Percentiles rank a stretch among this genome's conserved stretches.
These are phyloP conservation scores for Stereum hirsutum DNA, from an alignment of 1,284 basidiomycete species.

Conservation along the genomic window DNA sequence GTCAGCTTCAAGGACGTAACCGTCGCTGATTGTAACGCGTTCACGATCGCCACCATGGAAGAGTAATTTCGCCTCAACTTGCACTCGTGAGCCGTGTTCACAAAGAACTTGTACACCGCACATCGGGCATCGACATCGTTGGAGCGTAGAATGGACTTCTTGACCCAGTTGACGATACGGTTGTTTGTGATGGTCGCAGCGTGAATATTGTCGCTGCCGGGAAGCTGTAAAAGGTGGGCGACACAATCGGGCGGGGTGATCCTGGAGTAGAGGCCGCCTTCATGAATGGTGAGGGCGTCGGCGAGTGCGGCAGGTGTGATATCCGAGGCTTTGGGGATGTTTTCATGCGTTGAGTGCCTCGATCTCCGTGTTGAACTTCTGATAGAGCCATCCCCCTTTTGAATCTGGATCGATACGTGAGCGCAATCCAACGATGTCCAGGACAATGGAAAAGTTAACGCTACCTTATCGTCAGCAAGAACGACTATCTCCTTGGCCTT, in stretches of 20 bases:
- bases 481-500: slow-evolving; percentile 22
- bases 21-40: slow-evolving; percentile 28
- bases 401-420: not conserved
- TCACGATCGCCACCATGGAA: slow-evolving; percentile 30
- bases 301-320: slow-evolving; percentile 27
- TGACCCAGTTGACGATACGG: slow-evolving; percentile 33
- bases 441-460: not conserved
- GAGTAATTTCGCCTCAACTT: slow-evolving; percentile 31
- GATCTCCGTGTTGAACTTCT: too few relatives aligned
- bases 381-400: not conserved
- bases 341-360: not conserved
- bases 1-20: slow-evolving; percentile 28
- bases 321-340: slow-evolving; percentile 9
- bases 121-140: slow-evolving; percentile 25
- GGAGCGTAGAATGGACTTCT: slow-evolving; percentile 28
- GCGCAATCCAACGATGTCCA: not conserved
- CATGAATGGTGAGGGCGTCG: slow-evolving; percentile 30
- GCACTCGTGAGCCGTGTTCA: slow-evolving; percentile 35
- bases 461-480: slow-evolving; percentile 17
- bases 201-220: slow-evolving; percentile 20
- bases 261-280: slow-evolving; percentile 28
- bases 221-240: slow-evolving; percentile 21
- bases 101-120: slow-evolving; percentile 31
- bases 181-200: slow-evolving; percentile 25
- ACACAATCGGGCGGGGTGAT: slow-evolving; percentile 34